Evolutionary conservation across 208 protist species (phyloP), one percentile per base, ranked within the genome.

Genomic region (Trypanosoma lewisi): DNA sequence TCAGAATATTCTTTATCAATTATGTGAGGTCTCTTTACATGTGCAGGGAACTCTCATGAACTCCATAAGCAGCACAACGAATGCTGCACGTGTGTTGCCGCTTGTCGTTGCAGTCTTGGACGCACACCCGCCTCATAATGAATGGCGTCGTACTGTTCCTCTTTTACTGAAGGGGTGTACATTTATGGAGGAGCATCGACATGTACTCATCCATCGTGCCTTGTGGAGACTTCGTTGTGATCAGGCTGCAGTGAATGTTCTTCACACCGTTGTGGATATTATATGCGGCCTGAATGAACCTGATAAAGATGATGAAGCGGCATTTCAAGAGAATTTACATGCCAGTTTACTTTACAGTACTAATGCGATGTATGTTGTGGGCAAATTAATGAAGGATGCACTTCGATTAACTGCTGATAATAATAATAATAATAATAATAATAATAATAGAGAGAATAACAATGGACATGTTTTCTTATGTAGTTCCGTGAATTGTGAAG

Each of bases 291-390:
- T 78, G 14, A 87, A 88, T 55, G 54, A 57, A 27, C 45, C 44
- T 12, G 58, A 68, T n/a, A 16, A 37, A 34, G 87, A 91, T 47
- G 87, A 94, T 66, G 87, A 94, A 34, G 63, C 49, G 12, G 83
- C 82, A 21, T 94, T 94, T 58, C 70, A 73, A n/a, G 42, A 62
- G 9, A 94, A 94, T 59, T 74, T 78, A 14, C 66, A 77, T 14
- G 63, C 77, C 28, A 58, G 51, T 7, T 19, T 84, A 7, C 69
- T 93, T 41, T 77, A 73, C 31, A 62, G 73, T 25, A 70, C 52
- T 54, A 73, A 72, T 37, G 71, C 78, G 4, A 75, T 93, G 54
- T 77, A 70, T 65, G 69, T 70, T 19, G 80, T 92, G 37, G 85
- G 81, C 2, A 52, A 71, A 30, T 50, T 89, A 47, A 75, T 92